Evolutionary conservation across 345 rosid species (phyloP), one percentile per base, ranked within the genome.

Genomic region (Populus davidiana): DNA sequence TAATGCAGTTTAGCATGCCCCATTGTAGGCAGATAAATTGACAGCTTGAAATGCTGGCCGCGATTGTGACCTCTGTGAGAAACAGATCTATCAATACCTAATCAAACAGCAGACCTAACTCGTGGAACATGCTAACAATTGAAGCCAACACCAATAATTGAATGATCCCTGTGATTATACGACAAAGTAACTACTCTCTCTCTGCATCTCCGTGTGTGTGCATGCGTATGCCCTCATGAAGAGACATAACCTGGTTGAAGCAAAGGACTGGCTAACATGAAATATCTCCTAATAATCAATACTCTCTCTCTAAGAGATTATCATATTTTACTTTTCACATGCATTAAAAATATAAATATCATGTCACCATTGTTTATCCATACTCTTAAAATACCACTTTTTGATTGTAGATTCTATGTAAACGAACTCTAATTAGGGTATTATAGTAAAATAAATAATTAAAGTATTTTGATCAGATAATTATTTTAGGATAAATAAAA

Each of bases 21-120:
- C 78, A 35, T 67, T 25, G 23, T 10, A 41, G 21, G 14, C 11
- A 23, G 35, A 17, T 8, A 23, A 16, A 49, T 72, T 2, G 72
- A 50, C 16, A 50, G 78, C 39, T 75, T 20, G 50, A 20, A 54
- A 68, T 38, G 13, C 56, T 75, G 72, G 73, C 29, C 31, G 7
- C 25, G 56, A 68, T 54, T 38, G 79, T 0, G 36, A 67, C 47
- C 62, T 35, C 1, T 33, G n/a, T 23, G 21, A 23, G 65, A 67
- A 52, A 75, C n/a, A 47, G 43, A 49, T 1, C 47, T 21, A 49
- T 66, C 71, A 65, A 49, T 36, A 62, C 43, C 77, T 74, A 74
- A 74, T 8, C 10, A 27, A 74, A 41, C 61, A 74, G 41, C 16
- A 74, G 31, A 18, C 14, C 2, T 2, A 3, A 20, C 44, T 36